A percentile compares a stretch with the other conserved stretches of the same genome.
These are phyloP conservation scores for Lipomyces sp. DNA, from an alignment of 805 yeast species.

Conservation along the genomic window DNA sequence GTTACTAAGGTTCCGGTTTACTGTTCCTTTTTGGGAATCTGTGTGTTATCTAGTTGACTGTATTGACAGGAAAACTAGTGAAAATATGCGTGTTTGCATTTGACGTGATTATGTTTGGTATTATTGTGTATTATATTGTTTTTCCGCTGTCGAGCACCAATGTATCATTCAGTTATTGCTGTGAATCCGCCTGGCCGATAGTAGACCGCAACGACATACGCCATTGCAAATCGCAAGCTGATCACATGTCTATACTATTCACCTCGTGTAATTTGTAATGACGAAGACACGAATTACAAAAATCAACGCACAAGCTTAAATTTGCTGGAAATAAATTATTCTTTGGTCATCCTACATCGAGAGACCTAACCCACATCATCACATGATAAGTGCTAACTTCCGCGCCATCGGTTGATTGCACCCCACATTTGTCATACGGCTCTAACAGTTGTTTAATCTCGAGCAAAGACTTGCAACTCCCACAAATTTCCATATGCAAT, in stretches of 20 bases:
- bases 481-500: neutral
- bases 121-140: neutral
- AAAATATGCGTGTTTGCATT: neutral
- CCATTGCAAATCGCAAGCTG: neutral
- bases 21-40: neutral
- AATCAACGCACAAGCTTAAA: too few relatives aligned
- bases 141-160: too few relatives aligned
- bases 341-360: too few relatives aligned
- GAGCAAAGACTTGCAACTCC: neutral
- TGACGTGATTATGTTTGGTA: neutral
- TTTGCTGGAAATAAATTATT: too few relatives aligned
- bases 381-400: too few relatives aligned
- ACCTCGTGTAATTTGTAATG: too few relatives aligned
- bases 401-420: too few relatives aligned
- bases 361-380: too few relatives aligned
- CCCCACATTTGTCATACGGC: too few relatives aligned
- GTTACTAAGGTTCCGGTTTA: neutral
- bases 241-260: neutral
- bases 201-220: neutral
- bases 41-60: neutral
- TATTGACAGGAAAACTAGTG: neutral
- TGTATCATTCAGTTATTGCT: neutral
- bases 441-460: too few relatives aligned
- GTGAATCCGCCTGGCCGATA: neutral
- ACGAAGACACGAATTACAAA: too few relatives aligned